These are phyloP conservation scores for Opeltia flavorubescens DNA, from an alignment of 495 filamentous ascomycete genomes.

Conservation along the genomic window DNA sequence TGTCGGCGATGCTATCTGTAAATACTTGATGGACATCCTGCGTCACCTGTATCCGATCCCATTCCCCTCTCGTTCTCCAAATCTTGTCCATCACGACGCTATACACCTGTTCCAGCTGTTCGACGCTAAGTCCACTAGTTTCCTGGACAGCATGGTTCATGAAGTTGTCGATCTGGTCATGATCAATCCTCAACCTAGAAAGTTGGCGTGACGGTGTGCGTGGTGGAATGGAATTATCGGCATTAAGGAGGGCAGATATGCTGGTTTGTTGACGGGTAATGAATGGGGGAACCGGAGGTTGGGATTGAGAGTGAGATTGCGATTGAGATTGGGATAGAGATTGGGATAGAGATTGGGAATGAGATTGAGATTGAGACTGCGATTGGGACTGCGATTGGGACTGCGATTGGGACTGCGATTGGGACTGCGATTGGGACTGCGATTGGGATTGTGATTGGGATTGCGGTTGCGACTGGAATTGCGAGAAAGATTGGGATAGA, in stretches of 20 bases:
- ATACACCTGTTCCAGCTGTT: conserved; percentile 89
- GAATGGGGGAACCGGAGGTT: conserved; percentile 15
- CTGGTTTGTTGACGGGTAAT: conserved; percentile 22
- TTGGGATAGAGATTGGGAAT: conserved; percentile 26
- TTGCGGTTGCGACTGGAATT: too few relatives aligned
- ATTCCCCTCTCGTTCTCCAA: conserved; percentile 64
- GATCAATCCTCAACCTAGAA: conserved; percentile 41
- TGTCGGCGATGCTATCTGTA: conserved; percentile 68
- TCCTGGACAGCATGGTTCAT: conserved; percentile 42
- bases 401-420: too few relatives aligned
- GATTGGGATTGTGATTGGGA: too few relatives aligned
- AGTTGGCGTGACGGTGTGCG: conserved; percentile 9
- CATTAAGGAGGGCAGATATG: conserved; percentile 32
- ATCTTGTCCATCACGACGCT: conserved; percentile 80
- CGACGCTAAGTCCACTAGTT: conserved; percentile 70
- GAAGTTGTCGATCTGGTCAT: conserved; percentile 36
- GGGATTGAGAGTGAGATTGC: conserved; percentile 33
- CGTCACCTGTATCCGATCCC: conserved; percentile 64
- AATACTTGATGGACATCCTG: conserved; percentile 48
- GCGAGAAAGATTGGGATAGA: conserved; percentile 31
- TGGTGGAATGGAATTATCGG: conserved; percentile 24
- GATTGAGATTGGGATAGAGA: conserved; percentile 20
- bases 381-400: too few relatives aligned
- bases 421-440: too few relatives aligned
- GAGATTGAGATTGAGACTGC: conserved; percentile 21